Base-by-base conservation (phyloP, 306 rosid species). In the Begonia peltatifolia region DNA sequence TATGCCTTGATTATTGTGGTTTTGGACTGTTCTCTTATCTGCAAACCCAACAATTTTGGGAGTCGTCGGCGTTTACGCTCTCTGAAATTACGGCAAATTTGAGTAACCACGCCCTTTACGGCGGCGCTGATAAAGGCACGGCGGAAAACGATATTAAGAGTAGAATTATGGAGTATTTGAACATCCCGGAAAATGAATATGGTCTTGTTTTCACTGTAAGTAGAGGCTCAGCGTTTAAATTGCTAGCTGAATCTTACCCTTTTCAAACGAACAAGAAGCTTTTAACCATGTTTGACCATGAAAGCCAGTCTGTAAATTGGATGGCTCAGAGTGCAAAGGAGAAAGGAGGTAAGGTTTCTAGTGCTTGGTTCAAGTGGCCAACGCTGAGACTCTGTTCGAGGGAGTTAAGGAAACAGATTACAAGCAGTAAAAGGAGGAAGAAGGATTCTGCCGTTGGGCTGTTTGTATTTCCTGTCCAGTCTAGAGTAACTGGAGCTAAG, bases 261-360 rank as follows among this genome's bases (percentile, higher is more conserved):
- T 90, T 90, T 56, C 94, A 77, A 12, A 78, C 87, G 10, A 90
- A 86, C 54, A 90, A 75, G 67, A 86, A 90, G 55, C 57, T 90
- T 84, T 52, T 90, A 70, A 90, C 99, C n/a, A 90, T 90, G 99
- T 90, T 90, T 42, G 99, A 90, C 53, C 95, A 90, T n/a, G 99
- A 90, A 73, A 90, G 99, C 68, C 99, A 90, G 70, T 90, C 95
- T 35, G 85, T 90, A 62, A 59, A 78, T 64, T 90, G 94, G 99
- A 90, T 90, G 99, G 94, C 86, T 75, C 95, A 90, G 69, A 67
- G 84, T 44, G 99, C 99, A n/a, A 73, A 76, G 57, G 83, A 77
- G 68, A 85, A 79, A 71, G 99, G 99, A 54, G 99, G 95, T 9
- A 90, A 90, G 61, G 92, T 76, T 56, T 56, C 76, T 20, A 90